Base-by-base conservation (phyloP, 495 filamentous ascomycete genomes). In the Penicillium soppii region DNA sequence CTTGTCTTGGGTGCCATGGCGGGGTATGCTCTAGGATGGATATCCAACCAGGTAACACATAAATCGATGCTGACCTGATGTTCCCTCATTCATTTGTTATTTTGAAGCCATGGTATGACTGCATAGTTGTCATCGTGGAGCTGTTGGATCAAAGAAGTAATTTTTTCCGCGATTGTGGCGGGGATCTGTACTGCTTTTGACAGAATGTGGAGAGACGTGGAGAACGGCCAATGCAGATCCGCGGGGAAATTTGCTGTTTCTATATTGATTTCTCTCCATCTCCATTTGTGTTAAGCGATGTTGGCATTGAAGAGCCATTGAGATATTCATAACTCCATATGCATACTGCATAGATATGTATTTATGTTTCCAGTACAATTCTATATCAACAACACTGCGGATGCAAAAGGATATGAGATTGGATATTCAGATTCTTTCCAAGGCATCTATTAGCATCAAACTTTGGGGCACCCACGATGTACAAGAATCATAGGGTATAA, bases 11-110 rank as follows among this genome's bases (percentile, higher is more conserved):
- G 29, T 10, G 10, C 25, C 29, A 32, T 32, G 29, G 29, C 29
- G 29, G 29, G 29, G 29, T 32, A 32, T 5, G 10, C 5, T 7
- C 29, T 12, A 12, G 13, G 7, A 3, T 32, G 3, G 10, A 32
- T 23, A 39, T 53, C 61, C 57, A 63, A 56, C 57, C 57, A 58
- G n/a, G 50, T 15, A 23, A 4, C 5, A 45, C 4, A 27, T 33
- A 39, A 43, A 33, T 52, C 41, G 48, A 10, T 21, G 21, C 21
- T 53, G 37, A 50, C 49, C 48, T 23, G 19, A 32, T 37, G 4
- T 29, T 37, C 21, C 44, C 17, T 27, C 41, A 27, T 50, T 20
- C 20, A 20, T 22, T 25, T 32, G 5, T 3, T 12, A 32, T 32
- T 32, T 12, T n/a, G n/a, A n/a, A n/a, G n/a, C 4, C 10, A 7